These are phyloP conservation scores for Stephania cephalantha DNA, from an alignment of 164 flowering plant species.

Conservation along the genomic window DNA sequence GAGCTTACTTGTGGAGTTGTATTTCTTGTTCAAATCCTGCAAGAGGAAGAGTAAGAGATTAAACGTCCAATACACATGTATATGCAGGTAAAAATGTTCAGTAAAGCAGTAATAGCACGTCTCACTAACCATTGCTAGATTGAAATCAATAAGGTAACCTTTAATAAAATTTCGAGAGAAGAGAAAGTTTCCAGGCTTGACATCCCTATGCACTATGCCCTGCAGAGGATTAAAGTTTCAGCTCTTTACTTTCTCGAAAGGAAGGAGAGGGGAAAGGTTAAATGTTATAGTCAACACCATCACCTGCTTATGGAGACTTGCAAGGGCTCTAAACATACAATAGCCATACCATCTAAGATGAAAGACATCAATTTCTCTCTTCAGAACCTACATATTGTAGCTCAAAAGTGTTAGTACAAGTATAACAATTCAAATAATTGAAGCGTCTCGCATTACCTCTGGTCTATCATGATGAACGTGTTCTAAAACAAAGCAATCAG, in stretches of 20 bases:
- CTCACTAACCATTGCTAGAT: constrained; percentile 79
- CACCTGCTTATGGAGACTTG: constrained; percentile 86
- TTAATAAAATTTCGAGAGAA: constrained; percentile 60
- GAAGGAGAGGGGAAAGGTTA: neutral
- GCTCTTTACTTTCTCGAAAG: neutral
- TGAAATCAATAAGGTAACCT: constrained; percentile 95
- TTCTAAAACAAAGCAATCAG: constrained; percentile 74
- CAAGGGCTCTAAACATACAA: constrained; percentile 89
- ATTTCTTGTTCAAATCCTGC: constrained; percentile 75
- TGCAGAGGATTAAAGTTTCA: constrained; percentile 21
- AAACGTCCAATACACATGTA: neutral
- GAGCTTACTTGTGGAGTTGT: constrained; percentile 40
- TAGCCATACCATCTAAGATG: constrained; percentile 88
- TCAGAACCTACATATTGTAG: constrained; percentile 46
- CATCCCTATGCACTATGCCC: constrained; percentile 93
- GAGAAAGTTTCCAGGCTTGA: constrained; percentile 96
- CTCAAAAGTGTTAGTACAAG: constrained; percentile 9
- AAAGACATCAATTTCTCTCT: constrained; percentile 63
- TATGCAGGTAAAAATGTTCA: neutral
- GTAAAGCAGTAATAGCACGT: constrained; percentile 2
- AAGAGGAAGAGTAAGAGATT: constrained; percentile 5
- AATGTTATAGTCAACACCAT: constrained; percentile 7
- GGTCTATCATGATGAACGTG: constrained; percentile 95
- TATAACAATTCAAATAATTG: constrained; percentile 1
- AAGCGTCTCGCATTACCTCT: constrained; percentile 46